These are phyloP conservation scores for Corymbia maculata DNA, from an alignment of 345 rosid species.

Conservation along the genomic window DNA sequence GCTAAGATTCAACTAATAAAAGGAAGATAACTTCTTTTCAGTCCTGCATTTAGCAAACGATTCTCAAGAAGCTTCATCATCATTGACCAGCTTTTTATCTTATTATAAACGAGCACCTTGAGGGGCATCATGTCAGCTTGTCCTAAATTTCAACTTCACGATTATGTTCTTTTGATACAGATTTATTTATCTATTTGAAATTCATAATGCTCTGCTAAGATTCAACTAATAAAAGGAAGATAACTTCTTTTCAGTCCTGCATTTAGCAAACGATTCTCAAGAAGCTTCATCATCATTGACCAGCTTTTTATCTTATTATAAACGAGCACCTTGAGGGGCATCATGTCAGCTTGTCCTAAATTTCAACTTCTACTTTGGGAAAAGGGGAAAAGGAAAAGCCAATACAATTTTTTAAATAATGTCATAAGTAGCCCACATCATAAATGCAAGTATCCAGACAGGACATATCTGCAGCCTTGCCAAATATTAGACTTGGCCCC, in stretches of 20 bases:
- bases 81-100: neutral
- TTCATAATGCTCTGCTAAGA: neutral
- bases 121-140: neutral
- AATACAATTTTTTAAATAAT: neutral
- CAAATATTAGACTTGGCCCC: neutral
- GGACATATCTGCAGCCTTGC: neutral
- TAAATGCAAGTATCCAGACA: neutral
- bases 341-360: neutral
- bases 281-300: neutral
- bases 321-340: neutral
- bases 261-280: neutral
- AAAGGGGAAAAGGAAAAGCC: neutral
- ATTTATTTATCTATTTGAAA: neutral
- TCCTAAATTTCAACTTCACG: neutral
- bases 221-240: neutral
- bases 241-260: neutral
- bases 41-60: neutral
- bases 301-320: neutral
- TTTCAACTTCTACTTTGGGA: neutral
- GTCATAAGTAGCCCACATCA: neutral
- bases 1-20: neutral
- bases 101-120: neutral
- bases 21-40: neutral
- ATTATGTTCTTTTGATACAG: neutral
- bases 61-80: neutral